Conservation (phyloP, 2,329 filamentous ascomycete species). For the Fusarium coffeatum region DNA sequence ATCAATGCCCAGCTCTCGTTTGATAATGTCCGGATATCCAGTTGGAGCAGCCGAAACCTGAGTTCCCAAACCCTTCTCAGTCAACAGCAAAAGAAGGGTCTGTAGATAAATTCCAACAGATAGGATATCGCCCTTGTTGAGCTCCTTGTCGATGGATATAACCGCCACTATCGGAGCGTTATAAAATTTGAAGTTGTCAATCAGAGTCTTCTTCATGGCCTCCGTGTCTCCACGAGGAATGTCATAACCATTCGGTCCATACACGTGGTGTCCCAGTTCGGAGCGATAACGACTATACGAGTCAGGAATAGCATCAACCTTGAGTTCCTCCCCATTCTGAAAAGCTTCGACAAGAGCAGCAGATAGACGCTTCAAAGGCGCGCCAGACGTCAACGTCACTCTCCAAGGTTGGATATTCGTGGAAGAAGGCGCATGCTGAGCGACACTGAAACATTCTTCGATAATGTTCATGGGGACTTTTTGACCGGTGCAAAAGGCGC, state of each 20-base stretch:
- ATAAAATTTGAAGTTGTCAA: slow-evolving; percentile 36
- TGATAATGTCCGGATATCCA: slow-evolving; percentile 18
- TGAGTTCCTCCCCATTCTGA: not conserved
- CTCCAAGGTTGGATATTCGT: slow-evolving; percentile 29
- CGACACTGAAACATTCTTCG: slow-evolving; percentile 18
- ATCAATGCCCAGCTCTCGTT: slow-evolving; percentile 4
- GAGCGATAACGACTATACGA: slow-evolving; percentile 20
- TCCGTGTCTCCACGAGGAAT: slow-evolving; percentile 20
- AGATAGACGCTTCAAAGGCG: slow-evolving; percentile 2
- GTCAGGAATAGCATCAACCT: slow-evolving; percentile 12
- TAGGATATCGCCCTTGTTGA: slow-evolving; percentile 11
- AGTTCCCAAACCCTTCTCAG: slow-evolving; percentile 23
- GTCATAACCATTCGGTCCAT: slow-evolving; percentile 29
- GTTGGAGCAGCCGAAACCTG: slow-evolving; percentile 18
- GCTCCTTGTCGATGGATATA: slow-evolving; percentile 16
- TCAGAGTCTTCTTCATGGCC: slow-evolving; percentile 10
- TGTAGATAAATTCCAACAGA: slow-evolving; percentile 35
- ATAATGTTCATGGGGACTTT: not conserved
- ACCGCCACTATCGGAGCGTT: slow-evolving; percentile 29
- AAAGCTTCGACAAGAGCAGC: not conserved
- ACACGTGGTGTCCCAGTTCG: slow-evolving; percentile 25
- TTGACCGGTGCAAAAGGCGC: slow-evolving; percentile 14
- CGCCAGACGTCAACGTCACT: slow-evolving; percentile 9
- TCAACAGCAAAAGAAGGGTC: slow-evolving; percentile 27
- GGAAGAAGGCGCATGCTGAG: slow-evolving; percentile 21